Evolutionary conservation across 495 filamentous ascomycete genomes (phyloP), one percentile per base, ranked within the genome.

Genomic region (Penicillium lividum): DNA sequence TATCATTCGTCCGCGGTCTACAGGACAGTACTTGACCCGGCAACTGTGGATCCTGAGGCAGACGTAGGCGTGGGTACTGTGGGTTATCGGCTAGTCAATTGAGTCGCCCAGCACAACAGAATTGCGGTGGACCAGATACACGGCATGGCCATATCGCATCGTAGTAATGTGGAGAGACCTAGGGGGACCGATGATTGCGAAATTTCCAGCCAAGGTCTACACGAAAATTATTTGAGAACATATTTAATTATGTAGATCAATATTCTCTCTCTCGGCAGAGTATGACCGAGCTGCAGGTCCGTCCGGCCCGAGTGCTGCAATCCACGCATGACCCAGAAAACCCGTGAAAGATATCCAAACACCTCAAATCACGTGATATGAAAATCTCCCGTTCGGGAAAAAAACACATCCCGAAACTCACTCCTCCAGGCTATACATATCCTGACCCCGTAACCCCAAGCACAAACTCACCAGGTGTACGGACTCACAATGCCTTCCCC

Each of bases 1-100:
- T 57, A 29, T 62, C 29, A 69, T 69, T 69, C 66, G 66, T 54
- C 53, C 53, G 44, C 7, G 28, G 34, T 18, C 40, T 31, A 46
- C 34, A 42, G 29, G 3, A 29, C 59, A 42, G 49, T 42, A 38
- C 27, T 54, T 49, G 51, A 45, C 50, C 59, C 48, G 49, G 44
- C 18, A 22, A 29, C n/a, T 28, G 61, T 63, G 61, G 61, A 52
- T 50, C 61, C 57, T 44, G 29, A 54, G 40, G 28, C 50, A 54
- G 7, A 44, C 28, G 18, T 34, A 33, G 28, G 28, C 46, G 46
- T 49, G 46, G 46, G 46, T 49, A 49, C 13, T n/a, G 46, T 49
- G 46, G 46, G 28, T 31, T 31, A 16, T 49, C 46, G 46, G 25
- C 15, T 54, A 38, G 33, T 36, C 54, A 50, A 56, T 49, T 29